Percentiles rank a stretch among this genome's conserved stretches.
Evolutionary conservation across 2,329 filamentous ascomycete species (phyloP).

Genomic region (Boeremia exigua): DNA sequence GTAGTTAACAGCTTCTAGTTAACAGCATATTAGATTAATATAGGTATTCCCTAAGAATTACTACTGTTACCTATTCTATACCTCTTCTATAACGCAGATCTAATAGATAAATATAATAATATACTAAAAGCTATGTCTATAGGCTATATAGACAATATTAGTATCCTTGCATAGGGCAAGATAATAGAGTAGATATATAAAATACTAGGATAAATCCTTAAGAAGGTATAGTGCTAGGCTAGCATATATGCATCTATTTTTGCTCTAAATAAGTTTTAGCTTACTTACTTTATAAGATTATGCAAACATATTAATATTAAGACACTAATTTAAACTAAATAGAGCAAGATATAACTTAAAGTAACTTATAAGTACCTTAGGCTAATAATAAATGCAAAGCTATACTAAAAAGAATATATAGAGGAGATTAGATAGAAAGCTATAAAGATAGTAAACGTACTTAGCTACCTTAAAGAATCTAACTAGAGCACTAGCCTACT

Average conservation of each 20-base stretch:
- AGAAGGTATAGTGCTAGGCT: slow-evolving; percentile 29
- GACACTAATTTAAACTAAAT: slow-evolving; percentile 20
- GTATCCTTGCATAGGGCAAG: background rate
- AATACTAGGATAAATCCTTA: slow-evolving; percentile 2
- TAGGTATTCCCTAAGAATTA: slow-evolving; percentile 40
- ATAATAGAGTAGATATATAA: background rate
- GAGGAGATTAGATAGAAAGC: background rate
- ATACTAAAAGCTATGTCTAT: background rate
- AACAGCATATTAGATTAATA: slow-evolving; percentile 19
- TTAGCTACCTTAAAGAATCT: slow-evolving; percentile 20
- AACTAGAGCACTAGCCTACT: slow-evolving; percentile 24
- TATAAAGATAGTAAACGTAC: background rate
- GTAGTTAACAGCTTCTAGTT: slow-evolving; percentile 20
- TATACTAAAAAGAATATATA: background rate
- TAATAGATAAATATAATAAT: slow-evolving; percentile 25
- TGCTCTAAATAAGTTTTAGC: slow-evolving; percentile 37
- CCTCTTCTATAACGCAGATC: slow-evolving; percentile 42
- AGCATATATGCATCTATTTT: slow-evolving; percentile 34
- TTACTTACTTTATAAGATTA: slow-evolving; percentile 14
- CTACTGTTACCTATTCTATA: slow-evolving; percentile 42
- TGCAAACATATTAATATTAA: slow-evolving; percentile 18
- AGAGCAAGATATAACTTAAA: slow-evolving; percentile 23
- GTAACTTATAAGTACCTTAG: slow-evolving; percentile 7
- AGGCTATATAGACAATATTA: background rate
- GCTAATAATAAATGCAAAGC: background rate